Percentiles rank a stretch among this genome's conserved stretches.
phyloP scores from a whole-genome alignment of 169 alveolate genomes.

The Plasmodium yoelii region DNA sequence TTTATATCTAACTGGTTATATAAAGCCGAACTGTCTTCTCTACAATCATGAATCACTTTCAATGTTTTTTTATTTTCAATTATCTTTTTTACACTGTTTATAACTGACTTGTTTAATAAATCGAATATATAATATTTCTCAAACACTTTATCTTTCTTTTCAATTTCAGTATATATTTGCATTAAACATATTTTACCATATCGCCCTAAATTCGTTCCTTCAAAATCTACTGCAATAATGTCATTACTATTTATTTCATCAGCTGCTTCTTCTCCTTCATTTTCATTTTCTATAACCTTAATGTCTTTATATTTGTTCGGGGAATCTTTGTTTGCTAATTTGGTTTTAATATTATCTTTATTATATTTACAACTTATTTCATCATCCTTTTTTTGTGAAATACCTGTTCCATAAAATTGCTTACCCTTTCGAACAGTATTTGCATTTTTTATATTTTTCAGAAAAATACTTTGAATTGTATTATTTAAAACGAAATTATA shows the following conservation, averaged over 20 bases:
- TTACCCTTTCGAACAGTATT: constrained; percentile 18
- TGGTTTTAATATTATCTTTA: not conserved
- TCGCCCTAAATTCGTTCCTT: constrained; percentile 83
- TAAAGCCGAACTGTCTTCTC: constrained; percentile 83
- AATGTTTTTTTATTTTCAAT: constrained; percentile 77
- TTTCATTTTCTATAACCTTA: constrained; percentile 64
- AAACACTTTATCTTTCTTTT: constrained; percentile 4
- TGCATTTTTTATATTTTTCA: constrained; percentile 27
- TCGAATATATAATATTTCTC: constrained; percentile 55
- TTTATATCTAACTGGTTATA: constrained; percentile 80
- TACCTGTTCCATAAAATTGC: constrained; percentile 18
- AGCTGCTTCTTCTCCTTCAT: constrained; percentile 73
- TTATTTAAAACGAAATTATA: constrained; percentile 9
- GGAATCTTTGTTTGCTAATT: not conserved
- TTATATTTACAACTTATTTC: constrained; percentile 1
- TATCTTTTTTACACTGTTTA: constrained; percentile 72
- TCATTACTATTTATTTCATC: constrained; percentile 63
- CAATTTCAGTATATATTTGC: constrained; percentile 73
- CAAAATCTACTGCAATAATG: constrained; percentile 80
- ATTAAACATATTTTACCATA: constrained; percentile 80
- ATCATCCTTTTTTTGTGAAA: constrained; percentile 23
- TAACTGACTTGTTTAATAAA: constrained; percentile 29
- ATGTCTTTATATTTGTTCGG: constrained; percentile 42
- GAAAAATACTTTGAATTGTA: constrained; percentile 4
- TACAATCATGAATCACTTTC: constrained; percentile 76